Conservation (phyloP, 495 filamentous ascomycete genomes). For the Tuber aestivum region DNA sequence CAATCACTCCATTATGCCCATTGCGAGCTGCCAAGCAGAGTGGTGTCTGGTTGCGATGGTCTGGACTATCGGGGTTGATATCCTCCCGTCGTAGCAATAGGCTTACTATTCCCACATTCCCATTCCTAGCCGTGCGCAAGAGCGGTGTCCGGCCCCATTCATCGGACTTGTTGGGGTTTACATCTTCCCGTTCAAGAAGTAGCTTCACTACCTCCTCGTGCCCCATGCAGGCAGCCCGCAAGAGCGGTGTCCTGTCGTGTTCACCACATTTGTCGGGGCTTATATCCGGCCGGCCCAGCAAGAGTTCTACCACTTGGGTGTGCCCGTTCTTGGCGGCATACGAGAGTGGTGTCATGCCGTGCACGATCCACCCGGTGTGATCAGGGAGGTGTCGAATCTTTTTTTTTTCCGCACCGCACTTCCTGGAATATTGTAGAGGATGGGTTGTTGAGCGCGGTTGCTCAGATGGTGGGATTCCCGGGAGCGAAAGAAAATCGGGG, state of each 20-base stretch:
- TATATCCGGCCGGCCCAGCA: neutral
- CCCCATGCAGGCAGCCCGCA: no score
- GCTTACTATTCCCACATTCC: no score
- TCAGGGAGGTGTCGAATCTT: neutral
- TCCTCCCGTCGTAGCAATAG: no score
- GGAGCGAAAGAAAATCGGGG: no score
- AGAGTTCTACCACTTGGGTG: neutral
- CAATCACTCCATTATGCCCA: neutral
- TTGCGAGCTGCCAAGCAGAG: neutral
- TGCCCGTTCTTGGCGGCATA: neutral
- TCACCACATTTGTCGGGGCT: neutral
- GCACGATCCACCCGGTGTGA: no score
- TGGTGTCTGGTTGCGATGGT: neutral
- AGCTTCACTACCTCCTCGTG: neutral
- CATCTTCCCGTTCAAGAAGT: neutral
- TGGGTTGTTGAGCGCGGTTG: neutral
- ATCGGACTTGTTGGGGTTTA: no score
- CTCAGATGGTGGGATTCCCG: neutral
- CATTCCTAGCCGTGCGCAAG: no score
- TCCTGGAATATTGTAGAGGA: neutral
- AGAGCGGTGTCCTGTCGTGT: neutral
- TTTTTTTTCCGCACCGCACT: neutral
- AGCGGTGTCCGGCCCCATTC: no score
- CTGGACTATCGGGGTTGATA: neutral
- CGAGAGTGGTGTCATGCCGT: neutral